phyloP scores from a whole-genome alignment of 1,284 basidiomycete genomes.

The Psilocybe mexicana region DNA sequence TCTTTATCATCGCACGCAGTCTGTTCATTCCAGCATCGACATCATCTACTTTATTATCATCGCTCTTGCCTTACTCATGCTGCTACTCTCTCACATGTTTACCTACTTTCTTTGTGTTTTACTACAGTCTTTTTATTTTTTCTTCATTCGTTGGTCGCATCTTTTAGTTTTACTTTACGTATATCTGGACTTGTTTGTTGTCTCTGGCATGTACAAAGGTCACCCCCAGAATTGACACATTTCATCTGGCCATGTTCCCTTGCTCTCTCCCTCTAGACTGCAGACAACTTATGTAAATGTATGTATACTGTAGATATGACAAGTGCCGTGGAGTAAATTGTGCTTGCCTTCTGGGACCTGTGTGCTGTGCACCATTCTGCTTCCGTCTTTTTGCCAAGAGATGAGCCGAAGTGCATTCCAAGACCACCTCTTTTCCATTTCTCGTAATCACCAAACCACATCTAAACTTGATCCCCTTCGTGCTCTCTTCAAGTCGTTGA shows the following conservation, averaged over 20 bases:
- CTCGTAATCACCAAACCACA: background rate
- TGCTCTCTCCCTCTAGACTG: too few species aligned
- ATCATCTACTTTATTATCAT: slow-evolving; percentile 23
- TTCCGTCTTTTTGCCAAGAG: slow-evolving; percentile 11
- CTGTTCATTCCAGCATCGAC: slow-evolving; percentile 23
- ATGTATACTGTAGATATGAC: too few species aligned
- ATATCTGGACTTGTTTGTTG: slow-evolving; percentile 4
- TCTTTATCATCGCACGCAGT: background rate
- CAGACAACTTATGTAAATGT: too few species aligned
- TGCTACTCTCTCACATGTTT: slow-evolving; percentile 15
- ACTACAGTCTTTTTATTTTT: slow-evolving; percentile 14
- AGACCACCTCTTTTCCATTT: background rate
- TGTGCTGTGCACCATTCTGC: background rate
- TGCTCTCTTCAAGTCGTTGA: background rate
- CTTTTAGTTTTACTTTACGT: slow-evolving; percentile 9
- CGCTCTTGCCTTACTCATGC: slow-evolving; percentile 7
- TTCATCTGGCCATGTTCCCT: background rate
- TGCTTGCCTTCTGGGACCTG: too few species aligned
- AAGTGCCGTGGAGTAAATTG: too few species aligned
- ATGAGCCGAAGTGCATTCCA: background rate
- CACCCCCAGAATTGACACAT: background rate
- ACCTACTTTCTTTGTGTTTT: slow-evolving; percentile 6
- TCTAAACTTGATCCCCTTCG: background rate
- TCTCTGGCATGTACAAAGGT: background rate
- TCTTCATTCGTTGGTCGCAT: slow-evolving; percentile 8